These are phyloP conservation scores for Hypoxylon sp. DNA, from an alignment of 2,329 filamentous ascomycete species.

Conservation along the genomic window DNA sequence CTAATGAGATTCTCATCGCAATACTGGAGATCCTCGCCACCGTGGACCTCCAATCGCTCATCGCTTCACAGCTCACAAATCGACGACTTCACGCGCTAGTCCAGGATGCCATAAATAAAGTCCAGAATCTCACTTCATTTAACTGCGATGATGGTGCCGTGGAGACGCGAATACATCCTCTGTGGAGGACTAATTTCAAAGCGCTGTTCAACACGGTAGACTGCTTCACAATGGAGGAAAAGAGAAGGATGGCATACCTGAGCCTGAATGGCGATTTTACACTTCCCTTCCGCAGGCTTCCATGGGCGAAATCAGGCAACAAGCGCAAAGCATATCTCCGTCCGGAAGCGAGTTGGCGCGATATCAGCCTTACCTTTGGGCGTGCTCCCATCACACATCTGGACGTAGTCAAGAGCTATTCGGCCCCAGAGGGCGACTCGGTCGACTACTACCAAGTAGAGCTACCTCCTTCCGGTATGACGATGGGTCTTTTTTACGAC, in stretches of 20 bases:
- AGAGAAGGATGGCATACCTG: conserved; percentile 22
- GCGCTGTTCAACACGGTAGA: conserved; percentile 42
- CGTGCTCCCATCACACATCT: conserved; percentile 46
- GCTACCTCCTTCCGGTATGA: conserved; percentile 41
- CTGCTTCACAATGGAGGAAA: conserved; percentile 41
- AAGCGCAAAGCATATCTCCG: conserved; percentile 36
- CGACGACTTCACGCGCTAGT: conserved; percentile 26
- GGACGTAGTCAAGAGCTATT: conserved; percentile 43
- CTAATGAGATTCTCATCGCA: conserved; percentile 42
- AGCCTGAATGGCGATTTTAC: conserved; percentile 43
- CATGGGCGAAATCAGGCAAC: conserved; percentile 37
- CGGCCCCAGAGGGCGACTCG: conserved; percentile 30
- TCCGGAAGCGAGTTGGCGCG: conserved; percentile 47
- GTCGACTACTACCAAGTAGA: conserved; percentile 47
- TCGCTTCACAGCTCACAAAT: conserved; percentile 38
- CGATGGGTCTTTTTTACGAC: conserved; percentile 47
- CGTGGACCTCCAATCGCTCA: conserved; percentile 38
- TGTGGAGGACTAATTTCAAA: conserved; percentile 39
- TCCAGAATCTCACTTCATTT: conserved; percentile 1
- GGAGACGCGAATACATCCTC: conserved; percentile 32
- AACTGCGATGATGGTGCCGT: neutral
- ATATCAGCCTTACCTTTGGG: conserved; percentile 43
- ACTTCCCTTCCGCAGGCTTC: conserved; percentile 45
- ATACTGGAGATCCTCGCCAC: conserved; percentile 37
- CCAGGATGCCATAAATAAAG: conserved; percentile 32